Evolutionary conservation across 2,329 filamentous ascomycete species (phyloP), one percentile per base, ranked within the genome.

Genomic region (Fusarium sp.): DNA sequence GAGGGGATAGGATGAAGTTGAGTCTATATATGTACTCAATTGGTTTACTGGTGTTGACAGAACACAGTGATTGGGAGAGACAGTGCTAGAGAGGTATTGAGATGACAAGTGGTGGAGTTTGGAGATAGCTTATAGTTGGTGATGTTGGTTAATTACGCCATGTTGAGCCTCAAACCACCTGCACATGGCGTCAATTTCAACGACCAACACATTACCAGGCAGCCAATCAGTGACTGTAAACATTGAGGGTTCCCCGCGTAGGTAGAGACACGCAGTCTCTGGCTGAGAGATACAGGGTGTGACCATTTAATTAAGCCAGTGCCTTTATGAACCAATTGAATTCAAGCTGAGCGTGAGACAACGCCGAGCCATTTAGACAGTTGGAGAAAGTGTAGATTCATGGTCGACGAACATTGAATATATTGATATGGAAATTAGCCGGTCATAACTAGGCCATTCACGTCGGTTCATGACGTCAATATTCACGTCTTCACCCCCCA

Each of bases 111-210:
- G 52, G 47, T 66, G 17, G n/a, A 64, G 20, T 29, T 41, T 29
- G 47, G 35, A n/a, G 31, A 58, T 47, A 47, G 31, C 17, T 57
- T 27, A 5, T 36, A n/a, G 35, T 31, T 55, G 41, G 41, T 36
- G 35, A 27, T 64, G 38, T 42, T 52, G 45, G 65, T 55, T 54
- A 35, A 50, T 61, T 47, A 53, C 55, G 53, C 57, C 64, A 65
- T 57, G 46, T 62, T 72, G 68, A 72, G 68, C 57, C 68, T 72
- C 68, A 69, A 56, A 50, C 39, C 31, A 39, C 31, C 41, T 53
- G 33, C 47, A 60, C 38, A 54, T 55, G 63, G 46, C 56, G 53
- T 70, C 57, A 54, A 52, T 39, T 33, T 29, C 45, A 44, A 59
- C 39, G 22, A 44, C 53, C 50, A 70, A 47, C 55, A 54, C 20